These are phyloP conservation scores for Babesia bigemina DNA, from an alignment of 169 alveolate species.

Conservation along the genomic window DNA sequence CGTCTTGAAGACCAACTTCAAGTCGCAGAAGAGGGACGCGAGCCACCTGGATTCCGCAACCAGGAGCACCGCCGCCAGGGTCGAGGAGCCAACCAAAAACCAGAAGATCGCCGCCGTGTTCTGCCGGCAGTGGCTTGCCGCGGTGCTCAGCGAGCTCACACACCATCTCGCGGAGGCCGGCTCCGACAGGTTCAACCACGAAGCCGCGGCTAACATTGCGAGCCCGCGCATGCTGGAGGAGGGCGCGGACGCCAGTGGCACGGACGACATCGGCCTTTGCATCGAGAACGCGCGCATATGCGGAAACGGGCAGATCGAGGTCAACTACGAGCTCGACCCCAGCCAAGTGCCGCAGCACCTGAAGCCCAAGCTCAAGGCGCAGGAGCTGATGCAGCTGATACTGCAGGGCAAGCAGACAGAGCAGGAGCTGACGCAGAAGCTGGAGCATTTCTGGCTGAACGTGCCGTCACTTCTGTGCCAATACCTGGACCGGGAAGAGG, in stretches of 20 bases:
- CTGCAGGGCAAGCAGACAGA: constrained; percentile 64
- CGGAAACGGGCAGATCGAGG: constrained; percentile 65
- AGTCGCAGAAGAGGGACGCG: constrained; percentile 34
- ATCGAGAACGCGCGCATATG: constrained; percentile 66
- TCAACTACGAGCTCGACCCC: constrained; percentile 46
- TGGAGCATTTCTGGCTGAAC: constrained; percentile 61
- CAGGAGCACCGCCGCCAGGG: constrained; percentile 3
- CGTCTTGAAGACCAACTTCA: constrained; percentile 57
- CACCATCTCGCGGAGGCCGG: constrained; percentile 40
- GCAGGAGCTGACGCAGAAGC: constrained; percentile 43
- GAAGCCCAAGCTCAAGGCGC: constrained; percentile 64
- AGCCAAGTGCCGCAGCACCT: constrained; percentile 32
- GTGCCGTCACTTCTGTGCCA: constrained; percentile 55
- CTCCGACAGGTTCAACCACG: constrained; percentile 25
- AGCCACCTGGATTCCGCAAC: constrained; percentile 4
- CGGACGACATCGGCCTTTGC: constrained; percentile 58
- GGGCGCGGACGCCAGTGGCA: constrained; percentile 14
- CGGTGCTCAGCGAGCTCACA: constrained; percentile 50
- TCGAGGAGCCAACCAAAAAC: constrained; percentile 47
- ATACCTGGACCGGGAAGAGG: constrained; percentile 7
- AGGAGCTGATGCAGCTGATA: constrained; percentile 60
- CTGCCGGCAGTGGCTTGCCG: constrained; percentile 68
- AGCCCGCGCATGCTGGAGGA: constrained; percentile 52
- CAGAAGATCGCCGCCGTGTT: constrained; percentile 64
- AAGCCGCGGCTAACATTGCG: neutral